phyloP scores from a whole-genome alignment of 805 yeast genomes.

The Metschnikowia santaceciliae region DNA sequence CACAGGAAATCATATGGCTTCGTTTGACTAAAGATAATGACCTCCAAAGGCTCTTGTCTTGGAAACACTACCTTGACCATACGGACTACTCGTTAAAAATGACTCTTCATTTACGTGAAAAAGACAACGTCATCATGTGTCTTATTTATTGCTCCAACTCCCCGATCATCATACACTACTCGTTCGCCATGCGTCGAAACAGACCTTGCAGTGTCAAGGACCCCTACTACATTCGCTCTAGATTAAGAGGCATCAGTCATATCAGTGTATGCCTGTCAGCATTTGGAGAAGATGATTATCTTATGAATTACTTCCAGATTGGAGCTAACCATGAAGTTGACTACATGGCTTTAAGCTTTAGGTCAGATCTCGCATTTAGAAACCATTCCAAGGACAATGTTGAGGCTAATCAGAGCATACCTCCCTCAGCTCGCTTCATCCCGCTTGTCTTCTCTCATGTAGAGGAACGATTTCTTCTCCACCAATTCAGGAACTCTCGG shows the following conservation, averaged over 20 bases:
- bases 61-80: conserved; percentile 66
- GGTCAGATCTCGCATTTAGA: not conserved
- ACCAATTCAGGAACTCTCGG: not conserved
- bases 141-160: conserved; percentile 28
- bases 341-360: not conserved
- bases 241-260: not conserved
- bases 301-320: not conserved
- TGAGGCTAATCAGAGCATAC: not conserved
- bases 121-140: conserved; percentile 11
- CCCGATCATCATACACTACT: conserved; percentile 30
- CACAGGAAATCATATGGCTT: conserved; percentile 60
- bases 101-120: conserved; percentile 17
- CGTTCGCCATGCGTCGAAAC: conserved; percentile 30
- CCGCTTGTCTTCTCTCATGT: not conserved
- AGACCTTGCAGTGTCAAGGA: conserved; percentile 38
- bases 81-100: conserved; percentile 50
- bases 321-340: not conserved
- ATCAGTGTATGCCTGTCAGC: conserved; percentile 1
- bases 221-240: conserved; percentile 22
- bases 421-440: not conserved
- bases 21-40: conserved; percentile 22
- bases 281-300: not conserved
- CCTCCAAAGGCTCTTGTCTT: conserved; percentile 52
- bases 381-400: not conserved
- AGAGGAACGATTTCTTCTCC: not conserved